phyloP scores from a whole-genome alignment of 2,329 filamentous ascomycete genomes.

The Penicillium verrucosum region DNA sequence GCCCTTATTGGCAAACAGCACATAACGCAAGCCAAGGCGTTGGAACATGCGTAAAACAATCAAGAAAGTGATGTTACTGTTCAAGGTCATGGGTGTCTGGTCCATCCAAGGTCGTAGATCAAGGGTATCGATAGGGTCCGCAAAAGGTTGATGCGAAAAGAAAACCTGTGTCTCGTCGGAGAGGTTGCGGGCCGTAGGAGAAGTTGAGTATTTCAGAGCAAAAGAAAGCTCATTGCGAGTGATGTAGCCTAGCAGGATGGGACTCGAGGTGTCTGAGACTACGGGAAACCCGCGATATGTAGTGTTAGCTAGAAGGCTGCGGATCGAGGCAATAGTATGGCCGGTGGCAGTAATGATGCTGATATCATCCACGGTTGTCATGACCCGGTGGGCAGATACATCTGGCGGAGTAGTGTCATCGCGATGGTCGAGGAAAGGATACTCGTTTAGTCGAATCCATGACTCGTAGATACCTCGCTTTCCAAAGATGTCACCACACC shows the following conservation, averaged over 20 bases:
- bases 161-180: constrained; percentile 72
- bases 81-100: constrained; percentile 90
- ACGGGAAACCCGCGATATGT: constrained; percentile 90
- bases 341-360: constrained; percentile 82
- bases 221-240: constrained; percentile 84
- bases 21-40: constrained; percentile 84
- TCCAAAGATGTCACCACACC: constrained; percentile 94
- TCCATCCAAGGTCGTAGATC: constrained; percentile 98
- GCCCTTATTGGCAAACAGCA: constrained; percentile 81
- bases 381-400: constrained; percentile 79
- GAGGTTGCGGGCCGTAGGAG: constrained; percentile 48
- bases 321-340: constrained; percentile 77
- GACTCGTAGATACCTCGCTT: constrained; percentile 93
- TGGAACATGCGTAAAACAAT: constrained; percentile 93
- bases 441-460: constrained; percentile 95
- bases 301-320: constrained; percentile 67
- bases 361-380: constrained; percentile 89
- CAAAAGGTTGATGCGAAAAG: constrained; percentile 79
- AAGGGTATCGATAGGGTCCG: constrained; percentile 71
- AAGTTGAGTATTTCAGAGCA: constrained; percentile 65
- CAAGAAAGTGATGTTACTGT: constrained; percentile 70
- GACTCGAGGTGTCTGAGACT: constrained; percentile 71
- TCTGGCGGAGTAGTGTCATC: constrained; percentile 77
- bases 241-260: constrained; percentile 86
- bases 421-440: constrained; percentile 90